Percentiles rank a stretch among this genome's conserved stretches.
phyloP scores from a whole-genome alignment of 208 protist species.

The Porcisia hertigi region DNA sequence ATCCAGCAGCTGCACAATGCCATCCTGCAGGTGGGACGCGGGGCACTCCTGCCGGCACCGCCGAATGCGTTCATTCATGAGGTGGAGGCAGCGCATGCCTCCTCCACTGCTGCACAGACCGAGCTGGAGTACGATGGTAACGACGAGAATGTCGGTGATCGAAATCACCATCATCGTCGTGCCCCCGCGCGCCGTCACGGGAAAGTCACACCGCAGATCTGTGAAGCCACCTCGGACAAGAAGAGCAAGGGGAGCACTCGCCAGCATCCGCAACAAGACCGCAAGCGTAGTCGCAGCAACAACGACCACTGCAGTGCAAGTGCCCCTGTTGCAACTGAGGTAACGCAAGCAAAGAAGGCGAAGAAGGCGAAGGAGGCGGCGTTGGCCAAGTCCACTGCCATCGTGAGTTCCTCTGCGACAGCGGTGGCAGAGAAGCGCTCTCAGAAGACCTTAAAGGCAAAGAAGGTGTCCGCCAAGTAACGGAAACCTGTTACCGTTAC shows the following conservation, averaged over 20 bases:
- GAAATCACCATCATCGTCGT: not conserved
- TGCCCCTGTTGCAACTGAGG: not conserved
- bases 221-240: not conserved
- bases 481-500: not conserved
- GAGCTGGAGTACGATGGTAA: not conserved
- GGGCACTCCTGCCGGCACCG: slow-evolving; percentile 56
- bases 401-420: not conserved
- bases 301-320: not conserved
- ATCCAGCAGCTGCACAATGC: slow-evolving; percentile 64
- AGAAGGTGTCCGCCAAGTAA: slow-evolving; percentile 20
- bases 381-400: not conserved
- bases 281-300: slow-evolving; percentile 25
- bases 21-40: slow-evolving; percentile 61
- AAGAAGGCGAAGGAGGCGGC: slow-evolving; percentile 7
- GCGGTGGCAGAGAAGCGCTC: not conserved
- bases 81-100: not conserved
- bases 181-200: not conserved
- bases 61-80: slow-evolving; percentile 23
- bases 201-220: not conserved
- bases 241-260: not conserved
- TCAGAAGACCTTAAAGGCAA: slow-evolving; percentile 21
- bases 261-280: not conserved
- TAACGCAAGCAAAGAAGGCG: slow-evolving; percentile 1
- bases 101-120: not conserved
- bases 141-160: not conserved